Evolutionary conservation across 2,329 filamentous ascomycete genomes (phyloP).

Genomic region (Hypoxylon sp.): DNA sequence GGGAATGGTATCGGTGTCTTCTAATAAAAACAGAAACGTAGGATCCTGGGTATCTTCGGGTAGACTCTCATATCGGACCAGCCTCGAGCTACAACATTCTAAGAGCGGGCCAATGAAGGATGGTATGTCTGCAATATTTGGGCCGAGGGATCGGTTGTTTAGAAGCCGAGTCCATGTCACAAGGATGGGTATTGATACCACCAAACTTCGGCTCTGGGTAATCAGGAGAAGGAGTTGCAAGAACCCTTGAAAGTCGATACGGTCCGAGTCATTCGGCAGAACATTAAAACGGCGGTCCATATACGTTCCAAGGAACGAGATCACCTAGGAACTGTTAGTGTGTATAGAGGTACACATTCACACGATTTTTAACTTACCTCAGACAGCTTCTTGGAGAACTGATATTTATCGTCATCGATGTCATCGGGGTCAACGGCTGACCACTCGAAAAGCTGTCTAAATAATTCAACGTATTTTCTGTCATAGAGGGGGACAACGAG

Average conservation of each 20-base stretch:
- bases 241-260: conserved; percentile 78
- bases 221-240: conserved; percentile 84
- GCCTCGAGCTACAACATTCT: conserved; percentile 83
- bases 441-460: conserved; percentile 83
- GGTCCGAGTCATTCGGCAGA: conserved; percentile 67
- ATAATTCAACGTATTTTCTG: conserved; percentile 76
- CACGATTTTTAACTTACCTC: conserved; percentile 74
- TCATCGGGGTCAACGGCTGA: conserved; percentile 83
- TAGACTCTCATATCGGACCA: conserved; percentile 89
- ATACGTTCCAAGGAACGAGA: conserved; percentile 87
- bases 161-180: conserved; percentile 91
- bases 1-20: conserved; percentile 94
- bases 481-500: conserved; percentile 85
- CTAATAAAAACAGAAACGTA: conserved; percentile 84
- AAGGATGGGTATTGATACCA: conserved; percentile 92
- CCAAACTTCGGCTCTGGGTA: conserved; percentile 86
- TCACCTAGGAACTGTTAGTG: conserved; percentile 67
- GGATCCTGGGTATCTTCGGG: conserved; percentile 85
- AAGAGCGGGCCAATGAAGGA: conserved; percentile 79
- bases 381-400: conserved; percentile 91
- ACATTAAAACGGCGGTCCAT: conserved; percentile 81
- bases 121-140: conserved; percentile 70
- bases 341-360: conserved; percentile 5
- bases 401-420: conserved; percentile 91
- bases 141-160: conserved; percentile 75